phyloP scores from a whole-genome alignment of 306 rosid species.

The Adenanthera pavonina region DNA sequence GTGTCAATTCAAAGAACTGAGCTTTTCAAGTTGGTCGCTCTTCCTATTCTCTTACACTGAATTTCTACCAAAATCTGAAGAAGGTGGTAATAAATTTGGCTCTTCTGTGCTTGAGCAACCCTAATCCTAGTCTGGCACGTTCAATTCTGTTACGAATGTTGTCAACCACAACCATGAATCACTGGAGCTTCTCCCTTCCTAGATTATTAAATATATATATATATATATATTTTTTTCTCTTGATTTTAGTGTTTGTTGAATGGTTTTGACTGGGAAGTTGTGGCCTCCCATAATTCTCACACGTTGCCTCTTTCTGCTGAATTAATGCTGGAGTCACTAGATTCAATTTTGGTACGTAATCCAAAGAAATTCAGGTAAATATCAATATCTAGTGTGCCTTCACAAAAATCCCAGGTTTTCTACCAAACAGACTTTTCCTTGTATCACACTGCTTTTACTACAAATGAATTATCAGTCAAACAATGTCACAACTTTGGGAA shows the following conservation, averaged over 20 bases:
- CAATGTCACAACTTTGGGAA: not conserved
- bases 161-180: not conserved
- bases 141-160: not conserved
- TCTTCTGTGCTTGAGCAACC: too few species aligned
- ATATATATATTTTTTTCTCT: not conserved
- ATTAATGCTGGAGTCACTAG: not conserved
- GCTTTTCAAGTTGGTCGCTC: not conserved
- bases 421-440: not conserved
- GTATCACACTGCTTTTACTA: not conserved
- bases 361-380: not conserved
- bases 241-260: not conserved
- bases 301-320: not conserved
- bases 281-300: not conserved
- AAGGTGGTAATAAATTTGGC: not conserved
- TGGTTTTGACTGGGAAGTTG: not conserved
- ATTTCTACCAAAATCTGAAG: not conserved
- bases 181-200: not conserved
- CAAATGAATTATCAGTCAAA: not conserved
- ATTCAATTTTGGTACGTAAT: not conserved
- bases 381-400: conserved; percentile 6
- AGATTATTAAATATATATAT: not conserved
- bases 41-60: not conserved
- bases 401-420: not conserved
- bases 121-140: not conserved
- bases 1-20: not conserved